phyloP scores from a whole-genome alignment of 2,329 filamentous ascomycete species.

The Didymella glomerata region DNA sequence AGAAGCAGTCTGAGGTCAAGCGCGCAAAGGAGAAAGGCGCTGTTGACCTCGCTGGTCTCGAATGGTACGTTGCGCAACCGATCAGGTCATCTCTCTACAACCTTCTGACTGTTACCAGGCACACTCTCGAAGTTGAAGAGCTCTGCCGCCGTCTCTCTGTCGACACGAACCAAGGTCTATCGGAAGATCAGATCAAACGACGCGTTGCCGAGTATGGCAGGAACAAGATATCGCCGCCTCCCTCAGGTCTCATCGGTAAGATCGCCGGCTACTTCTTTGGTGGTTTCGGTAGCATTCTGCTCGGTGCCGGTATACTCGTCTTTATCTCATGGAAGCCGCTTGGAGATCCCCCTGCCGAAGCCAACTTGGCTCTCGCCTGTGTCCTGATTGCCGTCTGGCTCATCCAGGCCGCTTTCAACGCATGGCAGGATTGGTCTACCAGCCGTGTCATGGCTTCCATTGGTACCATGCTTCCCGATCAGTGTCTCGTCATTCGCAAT shows the following conservation, averaged over 20 bases:
- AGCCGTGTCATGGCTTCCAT: slow-evolving; percentile 81
- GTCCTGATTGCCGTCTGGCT: slow-evolving; percentile 76
- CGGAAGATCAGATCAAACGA: slow-evolving; percentile 63
- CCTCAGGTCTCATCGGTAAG: slow-evolving; percentile 66
- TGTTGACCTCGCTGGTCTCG: slow-evolving; percentile 61
- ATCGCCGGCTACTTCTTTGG: slow-evolving; percentile 77
- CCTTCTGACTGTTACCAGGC: slow-evolving; percentile 49
- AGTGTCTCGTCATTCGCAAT: slow-evolving; percentile 71
- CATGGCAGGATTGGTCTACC: slow-evolving; percentile 76
- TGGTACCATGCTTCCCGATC: slow-evolving; percentile 79
- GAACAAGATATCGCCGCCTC: slow-evolving; percentile 72
- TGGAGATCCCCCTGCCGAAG: slow-evolving; percentile 72
- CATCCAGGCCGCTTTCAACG: slow-evolving; percentile 62
- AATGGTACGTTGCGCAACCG: slow-evolving; percentile 56
- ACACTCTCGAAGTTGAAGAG: slow-evolving; percentile 66
- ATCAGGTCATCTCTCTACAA: not conserved
- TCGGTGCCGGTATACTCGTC: slow-evolving; percentile 74
- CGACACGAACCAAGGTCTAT: slow-evolving; percentile 67
- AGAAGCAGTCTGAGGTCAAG: slow-evolving; percentile 40
- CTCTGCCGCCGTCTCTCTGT: slow-evolving; percentile 67
- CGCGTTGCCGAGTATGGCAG: slow-evolving; percentile 68
- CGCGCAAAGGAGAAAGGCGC: slow-evolving; percentile 47
- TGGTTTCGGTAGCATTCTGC: slow-evolving; percentile 76
- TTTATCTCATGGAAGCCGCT: slow-evolving; percentile 81
- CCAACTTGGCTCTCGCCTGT: slow-evolving; percentile 77